These are phyloP conservation scores for Endotrypanum monterogeii DNA, from an alignment of 208 protist species.

Conservation along the genomic window DNA sequence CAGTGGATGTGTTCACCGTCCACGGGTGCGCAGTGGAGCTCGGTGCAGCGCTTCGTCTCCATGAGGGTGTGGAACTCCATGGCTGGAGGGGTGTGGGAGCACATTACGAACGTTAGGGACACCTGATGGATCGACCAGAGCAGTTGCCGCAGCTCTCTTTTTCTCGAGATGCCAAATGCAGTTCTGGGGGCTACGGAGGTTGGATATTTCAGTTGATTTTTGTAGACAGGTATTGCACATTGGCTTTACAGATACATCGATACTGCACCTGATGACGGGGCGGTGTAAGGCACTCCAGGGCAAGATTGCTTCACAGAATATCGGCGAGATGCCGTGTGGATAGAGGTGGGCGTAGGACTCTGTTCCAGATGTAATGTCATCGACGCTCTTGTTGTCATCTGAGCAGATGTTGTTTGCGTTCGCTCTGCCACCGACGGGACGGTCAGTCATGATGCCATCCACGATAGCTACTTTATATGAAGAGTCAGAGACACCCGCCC, in stretches of 20 bases:
- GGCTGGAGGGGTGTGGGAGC: not conserved
- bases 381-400: too few relatives aligned
- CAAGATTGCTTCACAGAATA: too few relatives aligned
- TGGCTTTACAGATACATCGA: conserved; percentile 8
- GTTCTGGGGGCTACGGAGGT: conserved; percentile 14
- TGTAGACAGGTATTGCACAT: conserved; percentile 14
- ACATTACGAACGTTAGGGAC: not conserved
- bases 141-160: conserved; percentile 8
- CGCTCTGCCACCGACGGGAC: too few relatives aligned
- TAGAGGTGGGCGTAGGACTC: too few relatives aligned
- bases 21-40: too few relatives aligned
- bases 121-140: not conserved
- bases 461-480: not conserved
- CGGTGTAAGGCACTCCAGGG: too few relatives aligned
- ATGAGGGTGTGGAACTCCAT: conserved; percentile 14
- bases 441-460: too few relatives aligned
- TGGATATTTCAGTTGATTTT: conserved; percentile 14
- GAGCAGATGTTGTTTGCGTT: too few relatives aligned
- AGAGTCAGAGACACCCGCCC: not conserved
- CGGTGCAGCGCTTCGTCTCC: conserved; percentile 28
- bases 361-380: too few relatives aligned
- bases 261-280: too few relatives aligned
- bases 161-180: conserved; percentile 9
- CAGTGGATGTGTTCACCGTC: conserved; percentile 13
- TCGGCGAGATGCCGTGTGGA: too few relatives aligned